Evolutionary conservation across 306 rosid genomes (phyloP).

Genomic region (Lotus japonicus): DNA sequence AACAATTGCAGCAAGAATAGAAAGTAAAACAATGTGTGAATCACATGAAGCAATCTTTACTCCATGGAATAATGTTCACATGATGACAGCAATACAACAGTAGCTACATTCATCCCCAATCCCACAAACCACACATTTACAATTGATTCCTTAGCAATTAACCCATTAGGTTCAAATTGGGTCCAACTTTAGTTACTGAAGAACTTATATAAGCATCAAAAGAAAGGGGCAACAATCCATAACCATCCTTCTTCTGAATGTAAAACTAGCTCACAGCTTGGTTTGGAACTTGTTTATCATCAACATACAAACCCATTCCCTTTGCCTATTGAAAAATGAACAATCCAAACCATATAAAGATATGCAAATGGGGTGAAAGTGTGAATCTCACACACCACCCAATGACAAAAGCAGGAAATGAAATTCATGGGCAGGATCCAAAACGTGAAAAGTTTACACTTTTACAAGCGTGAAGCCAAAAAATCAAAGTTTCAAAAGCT

Average conservation of each 20-base stretch:
- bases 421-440: background rate
- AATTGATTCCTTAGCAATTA: background rate
- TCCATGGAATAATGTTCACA: background rate
- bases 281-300: background rate
- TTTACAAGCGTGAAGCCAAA: background rate
- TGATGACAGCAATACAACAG: background rate
- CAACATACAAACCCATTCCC: background rate
- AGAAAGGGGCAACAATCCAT: background rate
- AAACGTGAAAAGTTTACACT: background rate
- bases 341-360: background rate
- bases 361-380: background rate
- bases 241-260: background rate
- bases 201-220: background rate
- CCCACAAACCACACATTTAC: background rate
- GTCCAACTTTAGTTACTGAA: background rate
- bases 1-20: background rate
- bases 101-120: conserved; percentile 13
- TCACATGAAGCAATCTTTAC: background rate
- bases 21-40: background rate
- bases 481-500: background rate
- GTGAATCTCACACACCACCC: conserved; percentile 5
- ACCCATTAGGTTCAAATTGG: background rate
- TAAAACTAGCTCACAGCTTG: background rate
- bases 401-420: background rate
- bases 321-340: background rate